Evolutionary conservation across 306 rosid species (phyloP).

Genomic region (Medicago lupulina): DNA sequence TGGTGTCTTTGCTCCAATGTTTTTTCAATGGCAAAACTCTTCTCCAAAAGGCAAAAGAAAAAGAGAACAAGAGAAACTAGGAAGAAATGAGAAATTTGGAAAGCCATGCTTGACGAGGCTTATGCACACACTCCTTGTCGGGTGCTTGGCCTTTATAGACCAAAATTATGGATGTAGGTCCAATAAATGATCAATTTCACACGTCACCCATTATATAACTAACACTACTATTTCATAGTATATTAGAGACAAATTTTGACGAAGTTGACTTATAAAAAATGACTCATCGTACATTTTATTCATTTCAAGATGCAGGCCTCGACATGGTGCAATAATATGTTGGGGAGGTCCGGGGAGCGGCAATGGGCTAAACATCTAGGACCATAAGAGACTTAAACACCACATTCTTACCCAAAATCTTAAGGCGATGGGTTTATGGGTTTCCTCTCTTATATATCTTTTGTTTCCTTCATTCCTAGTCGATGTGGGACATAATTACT

Average conservation of each 20-base stretch:
- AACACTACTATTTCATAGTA: constrained; percentile 2
- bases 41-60: constrained; percentile 31
- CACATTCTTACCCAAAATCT: no score
- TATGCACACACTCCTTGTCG: not conserved
- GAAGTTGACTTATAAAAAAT: not conserved
- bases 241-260: not conserved
- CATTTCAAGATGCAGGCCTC: not conserved
- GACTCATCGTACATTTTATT: not conserved
- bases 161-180: constrained; percentile 1
- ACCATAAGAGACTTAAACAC: no score
- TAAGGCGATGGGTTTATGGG: no score
- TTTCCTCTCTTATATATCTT: no score
- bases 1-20: constrained; percentile 19
- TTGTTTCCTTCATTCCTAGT: no score
- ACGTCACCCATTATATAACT: constrained; percentile 33
- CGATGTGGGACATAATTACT: no score
- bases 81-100: constrained; percentile 41
- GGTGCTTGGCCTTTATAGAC: constrained; percentile 43
- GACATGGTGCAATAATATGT: not conserved
- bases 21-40: constrained; percentile 34
- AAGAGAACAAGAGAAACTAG: constrained; percentile 18
- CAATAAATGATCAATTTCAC: constrained; percentile 10
- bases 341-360: no score
- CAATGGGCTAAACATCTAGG: no score
- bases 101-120: constrained; percentile 25